Base-by-base conservation (phyloP, 164 flowering plant genomes). In the Houttuynia cordata region DNA sequence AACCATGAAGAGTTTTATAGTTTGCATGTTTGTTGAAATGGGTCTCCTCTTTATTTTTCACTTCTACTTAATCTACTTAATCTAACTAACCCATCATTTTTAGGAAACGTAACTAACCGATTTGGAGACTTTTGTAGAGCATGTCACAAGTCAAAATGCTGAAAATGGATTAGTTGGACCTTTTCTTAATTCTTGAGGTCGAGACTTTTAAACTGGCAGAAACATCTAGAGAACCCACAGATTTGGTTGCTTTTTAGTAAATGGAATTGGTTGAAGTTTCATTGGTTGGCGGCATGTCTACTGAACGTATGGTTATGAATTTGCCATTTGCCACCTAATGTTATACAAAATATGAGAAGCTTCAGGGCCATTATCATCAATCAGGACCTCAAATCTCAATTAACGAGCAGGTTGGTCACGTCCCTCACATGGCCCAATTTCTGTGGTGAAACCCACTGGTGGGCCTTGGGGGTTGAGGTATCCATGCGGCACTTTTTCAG, bases 31-130 rank as follows among this genome's bases (percentile, higher is more conserved):
- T 6, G 40, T 45, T 58, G n/a, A 40, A 4, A 49, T 53, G 50
- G 58, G 42, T 21, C 53, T 51, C n/a, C 18, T 51, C n/a, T 12
- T 52, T 52, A 9, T n/a, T 52, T 19, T 52, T 52, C 23, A 22
- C 17, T 17, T 23, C 18, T 61, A 30, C 64, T 61, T 34, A 51
- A 61, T 51, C 64, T 61, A 50, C 41, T 60, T 10, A 14, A 5
- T 55, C 14, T 18, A 61, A 55, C 64, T 61, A 61, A 61, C 30
- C 64, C 64, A 61, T 50, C 14, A 3, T 1, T 30, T 24, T 18
- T 34, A 24, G 18, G n/a, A 49, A 34, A 10, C 8, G 12, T 24
- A 24, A 52, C 62, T 42, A 60, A 60, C 24, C 1, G 1, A 14
- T 42, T 42, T 42, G 49, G 49, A 42, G 49, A n/a, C 9, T 42